Base-by-base conservation (phyloP, 2,329 filamentous ascomycete species). In the Trichoderma arundinaceum region DNA sequence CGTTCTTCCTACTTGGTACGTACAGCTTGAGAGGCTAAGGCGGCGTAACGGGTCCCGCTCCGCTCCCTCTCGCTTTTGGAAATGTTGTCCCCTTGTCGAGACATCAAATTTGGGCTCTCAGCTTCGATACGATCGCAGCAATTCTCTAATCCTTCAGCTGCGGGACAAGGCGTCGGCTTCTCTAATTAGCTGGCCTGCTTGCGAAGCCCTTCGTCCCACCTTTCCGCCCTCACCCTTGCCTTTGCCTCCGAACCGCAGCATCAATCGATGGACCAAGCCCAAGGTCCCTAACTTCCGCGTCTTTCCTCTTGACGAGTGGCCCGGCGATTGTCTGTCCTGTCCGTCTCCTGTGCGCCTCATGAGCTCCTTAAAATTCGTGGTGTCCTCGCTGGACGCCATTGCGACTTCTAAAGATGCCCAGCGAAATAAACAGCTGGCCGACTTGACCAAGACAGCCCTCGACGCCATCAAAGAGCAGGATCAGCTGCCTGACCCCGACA, bases 331-430 rank as follows among this genome's bases (percentile, higher is more conserved):
- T 46, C 59, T 58, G 17, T 35, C 70, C 68, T 38, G 49, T 53
- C 51, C 52, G 12, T 22, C 70, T 68, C 71, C 71, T 71, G 69
- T 72, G 73, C 75, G 81, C 73, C 41, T 88, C 72, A 90, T 96
- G 82, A 96, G 90, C 84, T 98, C 95, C 71, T 89, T 96, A 74
- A 94, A 97, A 73, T 99, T 99, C 77, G 92, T 99, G 73, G 89
- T 96, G 74, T 94, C 92, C 74, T 94, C 95, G 44, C 82, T 99
- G 75, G 95, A 97, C 83, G 90, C 89, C 76, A 97, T 99, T 74
- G 92, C 91, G 67, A 86, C 90, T 64, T 96, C 94, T 53, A 96
- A 94, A 80, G 94, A 99, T 81, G 93, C 94, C 60, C 87, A 91
- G 77, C 92, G 89, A 79, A 93, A 89, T 77, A 95, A 93, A 77